Evolutionary conservation across 1,284 basidiomycete species (phyloP), one percentile per base, ranked within the genome.

Genomic region (Ustilago xerochloae): DNA sequence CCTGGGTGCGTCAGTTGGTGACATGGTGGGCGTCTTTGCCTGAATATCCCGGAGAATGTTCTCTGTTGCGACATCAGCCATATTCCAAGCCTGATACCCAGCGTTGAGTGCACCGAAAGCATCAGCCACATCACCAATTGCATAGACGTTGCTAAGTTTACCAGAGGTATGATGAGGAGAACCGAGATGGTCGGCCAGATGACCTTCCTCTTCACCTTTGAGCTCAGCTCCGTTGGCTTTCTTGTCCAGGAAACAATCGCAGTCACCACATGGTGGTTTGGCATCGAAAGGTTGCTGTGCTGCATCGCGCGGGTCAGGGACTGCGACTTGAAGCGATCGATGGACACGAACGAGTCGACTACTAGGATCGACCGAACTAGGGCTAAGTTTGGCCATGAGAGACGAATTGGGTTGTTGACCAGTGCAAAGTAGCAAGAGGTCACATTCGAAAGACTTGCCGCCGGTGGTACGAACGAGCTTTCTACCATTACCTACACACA

Each of bases 91-190:
- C 57, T 83, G 81, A 58, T 83, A 83, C 9, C 82, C 82, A 0
- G 82, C 82, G 43, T 84, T 84, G 35, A 84, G 54, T 3, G 82
- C 80, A 16, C 82, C 82, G 56, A 83, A 84, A 4, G 81, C 82
- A 62, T 84, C 81, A 2, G 80, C 82, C 1, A 75, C 69, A 50
- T 84, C 82, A 33, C 82, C 82, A 29, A 84, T 82, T 0, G 81
- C 82, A 48, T 83, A 84, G 18, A 83, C 72, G 53, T 83, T 78
- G 33, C 50, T 41, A 24, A 79, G 63, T 54, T 55, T 63, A 16
- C 63, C 63, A 7, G 65, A 53, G 18, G 52, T 59, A 29, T 63
- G 53, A 5, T 49, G 38, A 33, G n/a, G n/a, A n/a, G n/a, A n/a
- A n/a, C 47, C 49, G 32, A 63, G 52, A 38, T 64, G 63, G 7